Base-by-base conservation (phyloP, 75 land plant genomes). In the Chamaecyparis obtusa region DNA sequence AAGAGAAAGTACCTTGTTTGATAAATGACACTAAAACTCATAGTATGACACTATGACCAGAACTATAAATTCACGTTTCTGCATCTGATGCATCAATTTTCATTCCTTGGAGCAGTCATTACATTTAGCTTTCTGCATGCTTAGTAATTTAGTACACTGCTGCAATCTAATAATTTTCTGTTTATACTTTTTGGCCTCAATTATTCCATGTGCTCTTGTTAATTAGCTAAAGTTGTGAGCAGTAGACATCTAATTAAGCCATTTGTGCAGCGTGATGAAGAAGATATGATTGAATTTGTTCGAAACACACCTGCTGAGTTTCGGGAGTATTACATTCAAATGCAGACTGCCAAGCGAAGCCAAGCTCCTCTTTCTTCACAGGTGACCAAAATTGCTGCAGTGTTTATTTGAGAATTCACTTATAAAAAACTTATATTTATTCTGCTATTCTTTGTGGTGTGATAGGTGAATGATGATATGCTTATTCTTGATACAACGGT, bases 301-400 rank as follows among this genome's bases (percentile, higher is more conserved):
- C 88, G 96, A 83, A 94, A 93, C 80, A 94, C 98, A 21, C 94
- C 94, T 81, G 37, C 90, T 41, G 99, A 98, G 85, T 96, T 96
- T 84, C 95, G 93, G 76, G 99, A 98, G 89, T 98, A 95, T 75
- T 98, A 96, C 88, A 93, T 98, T 37, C 99, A 98, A 88, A 98
- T 98, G 99, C 97, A 98, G 69, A 95, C 91, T 43, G 99, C 99
- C 24, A 98, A 96, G 87, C 91, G 99, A 87, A 98, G 98, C 87
- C 99, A 98, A 88, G 91, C 95, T 77, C 99, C 99, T 76, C 89
- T 92, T 87, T 93, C 92, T 87, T 94, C 99, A 84, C 99, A 96
- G 94, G 98, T 97, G 89, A 91, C 46, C 15, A 19, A 10, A 9
- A 39, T n/a, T 21, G 24, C 35, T 48, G 83, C 32, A 39, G 30